Evolutionary conservation across 164 flowering plant genomes (phyloP).

Genomic region (Platanus orientalis): DNA sequence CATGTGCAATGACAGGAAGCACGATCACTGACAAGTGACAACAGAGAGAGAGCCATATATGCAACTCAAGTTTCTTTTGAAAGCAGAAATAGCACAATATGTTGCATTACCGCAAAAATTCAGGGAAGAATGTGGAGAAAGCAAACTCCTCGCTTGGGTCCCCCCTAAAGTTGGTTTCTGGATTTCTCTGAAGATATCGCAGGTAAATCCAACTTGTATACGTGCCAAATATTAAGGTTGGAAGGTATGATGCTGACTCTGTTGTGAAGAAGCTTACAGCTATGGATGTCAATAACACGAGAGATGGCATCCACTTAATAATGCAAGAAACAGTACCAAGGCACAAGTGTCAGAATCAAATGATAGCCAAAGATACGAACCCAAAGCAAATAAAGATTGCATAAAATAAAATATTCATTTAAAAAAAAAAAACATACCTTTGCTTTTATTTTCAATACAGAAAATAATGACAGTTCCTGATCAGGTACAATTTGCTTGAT

Average conservation of each 20-base stretch:
- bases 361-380: background rate
- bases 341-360: slow-evolving; percentile 4
- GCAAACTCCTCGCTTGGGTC: slow-evolving; percentile 97
- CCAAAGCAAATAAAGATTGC: background rate
- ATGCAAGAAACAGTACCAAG: slow-evolving; percentile 1
- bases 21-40: slow-evolving; percentile 4
- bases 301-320: slow-evolving; percentile 87
- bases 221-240: slow-evolving; percentile 75
- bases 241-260: slow-evolving; percentile 69
- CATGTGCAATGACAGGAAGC: slow-evolving; percentile 16
- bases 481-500: slow-evolving; percentile 97
- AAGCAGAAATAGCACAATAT: slow-evolving; percentile 3
- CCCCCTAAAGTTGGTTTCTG: slow-evolving; percentile 76
- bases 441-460: slow-evolving; percentile 61
- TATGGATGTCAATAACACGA: slow-evolving; percentile 50
- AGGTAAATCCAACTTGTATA: slow-evolving; percentile 92
- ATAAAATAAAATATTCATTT: background rate
- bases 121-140: slow-evolving; percentile 93
- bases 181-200: slow-evolving; percentile 74
- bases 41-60: background rate
- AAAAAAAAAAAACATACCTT: slow-evolving; percentile 44
- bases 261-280: slow-evolving; percentile 54
- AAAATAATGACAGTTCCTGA: slow-evolving; percentile 56
- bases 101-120: slow-evolving; percentile 52
- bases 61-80: background rate